phyloP scores from a whole-genome alignment of 1,284 basidiomycete genomes.

The Ustilago cynodontis region DNA sequence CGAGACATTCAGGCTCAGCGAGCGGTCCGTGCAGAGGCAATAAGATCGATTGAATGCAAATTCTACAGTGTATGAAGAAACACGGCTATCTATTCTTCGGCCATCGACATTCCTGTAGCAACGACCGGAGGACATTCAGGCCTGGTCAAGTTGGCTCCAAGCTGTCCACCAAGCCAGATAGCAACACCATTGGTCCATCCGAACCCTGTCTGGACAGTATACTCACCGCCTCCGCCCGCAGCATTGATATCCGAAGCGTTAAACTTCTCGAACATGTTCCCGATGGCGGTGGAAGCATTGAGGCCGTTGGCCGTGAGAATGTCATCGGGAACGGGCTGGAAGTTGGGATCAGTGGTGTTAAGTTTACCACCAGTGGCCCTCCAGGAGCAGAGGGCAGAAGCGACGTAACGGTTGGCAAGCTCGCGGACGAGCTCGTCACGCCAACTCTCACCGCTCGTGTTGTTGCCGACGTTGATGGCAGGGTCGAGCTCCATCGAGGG shows the following conservation, averaged over 20 bases:
- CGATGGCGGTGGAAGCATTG: constrained; percentile 43
- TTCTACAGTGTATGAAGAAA: not conserved
- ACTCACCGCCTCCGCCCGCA: constrained; percentile 80
- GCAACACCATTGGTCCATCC: constrained; percentile 54
- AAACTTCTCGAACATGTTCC: constrained; percentile 80
- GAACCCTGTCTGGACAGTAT: constrained; percentile 77
- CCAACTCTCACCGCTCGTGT: constrained; percentile 77
- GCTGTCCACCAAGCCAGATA: constrained; percentile 43
- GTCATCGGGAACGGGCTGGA: constrained; percentile 49
- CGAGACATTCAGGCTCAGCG: no score
- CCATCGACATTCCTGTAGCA: constrained; percentile 17
- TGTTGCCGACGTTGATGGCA: constrained; percentile 81
- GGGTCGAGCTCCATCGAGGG: constrained; percentile 69
- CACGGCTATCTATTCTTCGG: constrained; percentile 7
- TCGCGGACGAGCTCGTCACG: constrained; percentile 77
- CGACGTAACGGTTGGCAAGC: constrained; percentile 83
- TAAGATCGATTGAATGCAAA: no score
- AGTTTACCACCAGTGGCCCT: constrained; percentile 76
- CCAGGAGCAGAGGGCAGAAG: constrained; percentile 89
- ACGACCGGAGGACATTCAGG: constrained; percentile 42
- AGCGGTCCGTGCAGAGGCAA: no score
- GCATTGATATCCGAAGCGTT: constrained; percentile 79
- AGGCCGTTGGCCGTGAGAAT: constrained; percentile 53
- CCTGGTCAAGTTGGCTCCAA: constrained; percentile 47
- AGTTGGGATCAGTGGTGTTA: constrained; percentile 80